These are phyloP conservation scores for Alternaria conjuncta DNA, from an alignment of 2,329 filamentous ascomycete genomes.

Conservation along the genomic window DNA sequence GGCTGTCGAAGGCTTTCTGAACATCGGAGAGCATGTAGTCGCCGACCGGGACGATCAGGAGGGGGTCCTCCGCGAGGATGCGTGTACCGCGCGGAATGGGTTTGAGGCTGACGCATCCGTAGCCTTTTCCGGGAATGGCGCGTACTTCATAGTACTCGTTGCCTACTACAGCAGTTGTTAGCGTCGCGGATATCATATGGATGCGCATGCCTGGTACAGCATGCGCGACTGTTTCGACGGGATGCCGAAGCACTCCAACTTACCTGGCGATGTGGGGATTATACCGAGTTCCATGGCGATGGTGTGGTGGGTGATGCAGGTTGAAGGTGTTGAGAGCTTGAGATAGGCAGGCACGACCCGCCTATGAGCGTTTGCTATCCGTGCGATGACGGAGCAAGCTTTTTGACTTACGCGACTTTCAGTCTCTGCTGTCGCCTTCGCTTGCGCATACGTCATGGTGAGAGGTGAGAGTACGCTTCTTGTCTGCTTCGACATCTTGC, in stretches of 20 bases:
- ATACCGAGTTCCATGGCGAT: neutral
- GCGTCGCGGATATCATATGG: neutral
- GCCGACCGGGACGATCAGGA: slow-evolving; percentile 43
- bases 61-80: slow-evolving; percentile 50
- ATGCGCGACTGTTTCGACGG: neutral
- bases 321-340: neutral
- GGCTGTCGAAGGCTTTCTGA: slow-evolving; percentile 26
- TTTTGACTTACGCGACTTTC: neutral
- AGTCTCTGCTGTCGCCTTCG: neutral
- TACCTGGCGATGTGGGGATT: neutral
- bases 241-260: neutral
- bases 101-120: slow-evolving; percentile 50
- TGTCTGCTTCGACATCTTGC: neutral
- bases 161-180: neutral
- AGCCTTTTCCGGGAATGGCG: slow-evolving; percentile 48
- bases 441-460: neutral
- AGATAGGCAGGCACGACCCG: neutral
- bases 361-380: neutral
- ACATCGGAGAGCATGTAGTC: slow-evolving; percentile 46
- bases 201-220: neutral
- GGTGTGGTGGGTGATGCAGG: neutral
- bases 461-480: neutral
- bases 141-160: slow-evolving; percentile 42
- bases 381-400: neutral
- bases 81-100: slow-evolving; percentile 48